Base-by-base conservation (phyloP, 345 rosid species). In the Gossypium thurberi region DNA sequence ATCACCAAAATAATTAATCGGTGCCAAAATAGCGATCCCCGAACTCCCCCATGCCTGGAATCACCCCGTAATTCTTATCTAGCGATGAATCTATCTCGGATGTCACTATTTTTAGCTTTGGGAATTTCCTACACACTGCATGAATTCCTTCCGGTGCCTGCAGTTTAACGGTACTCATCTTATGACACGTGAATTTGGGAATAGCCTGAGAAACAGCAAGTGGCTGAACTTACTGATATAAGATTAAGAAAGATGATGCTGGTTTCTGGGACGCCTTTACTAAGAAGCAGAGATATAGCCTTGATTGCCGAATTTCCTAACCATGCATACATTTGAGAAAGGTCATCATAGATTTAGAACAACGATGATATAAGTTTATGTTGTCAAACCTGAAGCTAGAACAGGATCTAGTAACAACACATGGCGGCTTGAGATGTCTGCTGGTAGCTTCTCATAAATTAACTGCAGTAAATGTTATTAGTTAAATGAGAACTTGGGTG, bases 141-240 rank as follows among this genome's bases (percentile, higher is more conserved):
- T 89, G 97, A 55, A 92, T 81, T 20, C 97, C 97, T 82, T 92
- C 87, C 63, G 98, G 98, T 51, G 97, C 94, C 97, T 94, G 88
- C 76, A 57, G 11, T 26, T 60, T 33, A 6, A 33, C 40, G 5
- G 1, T 33, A 33, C 40, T 33, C 6, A 33, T 33, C 40, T 33
- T 33, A 33, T 33, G 40, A 33, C 67, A 61, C 43, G 18, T 43
- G 42, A 58, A 50, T 8, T 50, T 21, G 28, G 20, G 53, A 37
- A 70, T 40, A 51, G 42, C 28, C 28, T 25, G 18, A 50, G 25
- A 9, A 61, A 42, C 0, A 2, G 37, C 50, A 33, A 28, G 65
- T 50, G 43, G 10, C 3, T 21, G 6, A 57, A 42, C 89, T 87
- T 82, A 91, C 97, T 5, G 98, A 89, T 77, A 94, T 92, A 10